Conservation (phyloP, 306 rosid species). For the Trifolium pratense region DNA sequence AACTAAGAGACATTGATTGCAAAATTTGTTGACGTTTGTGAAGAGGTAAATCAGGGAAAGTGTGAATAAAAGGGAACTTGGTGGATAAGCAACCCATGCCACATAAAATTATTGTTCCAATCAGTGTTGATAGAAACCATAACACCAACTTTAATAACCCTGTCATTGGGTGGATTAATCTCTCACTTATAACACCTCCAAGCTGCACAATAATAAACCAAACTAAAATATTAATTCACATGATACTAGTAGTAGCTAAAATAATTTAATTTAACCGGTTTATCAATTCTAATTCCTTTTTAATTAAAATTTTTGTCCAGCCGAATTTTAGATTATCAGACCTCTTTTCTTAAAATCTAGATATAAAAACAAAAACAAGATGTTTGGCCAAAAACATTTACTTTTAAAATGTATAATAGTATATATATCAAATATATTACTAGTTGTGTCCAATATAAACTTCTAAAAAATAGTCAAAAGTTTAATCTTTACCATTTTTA, state of each 20-base stretch:
- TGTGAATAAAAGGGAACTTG: constrained; percentile 58
- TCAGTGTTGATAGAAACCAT: constrained; percentile 66
- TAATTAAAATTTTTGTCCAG: no score
- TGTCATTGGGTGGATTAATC: constrained; percentile 60
- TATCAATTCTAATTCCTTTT: background rate
- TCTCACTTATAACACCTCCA: constrained; percentile 51
- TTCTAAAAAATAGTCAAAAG: no score
- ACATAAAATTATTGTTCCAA: constrained; percentile 60
- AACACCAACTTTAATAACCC: constrained; percentile 48
- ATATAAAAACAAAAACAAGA: no score
- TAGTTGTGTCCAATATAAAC: no score
- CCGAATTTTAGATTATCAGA: no score
- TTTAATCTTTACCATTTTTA: no score
- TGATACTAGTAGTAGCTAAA: background rate
- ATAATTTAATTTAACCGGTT: background rate
- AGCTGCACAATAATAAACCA: constrained; percentile 47
- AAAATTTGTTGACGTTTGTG: constrained; percentile 55
- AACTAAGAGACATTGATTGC: constrained; percentile 57
- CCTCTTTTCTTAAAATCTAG: no score
- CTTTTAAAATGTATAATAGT: no score
- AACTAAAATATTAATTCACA: background rate
- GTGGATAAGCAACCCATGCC: constrained; percentile 48
- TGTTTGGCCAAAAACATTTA: no score
- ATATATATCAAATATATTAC: no score
- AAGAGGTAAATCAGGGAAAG: constrained; percentile 40